Evolutionary conservation across 768 basidiomycete species (phyloP).

Genomic region (Pleurotus cornucopiae): DNA sequence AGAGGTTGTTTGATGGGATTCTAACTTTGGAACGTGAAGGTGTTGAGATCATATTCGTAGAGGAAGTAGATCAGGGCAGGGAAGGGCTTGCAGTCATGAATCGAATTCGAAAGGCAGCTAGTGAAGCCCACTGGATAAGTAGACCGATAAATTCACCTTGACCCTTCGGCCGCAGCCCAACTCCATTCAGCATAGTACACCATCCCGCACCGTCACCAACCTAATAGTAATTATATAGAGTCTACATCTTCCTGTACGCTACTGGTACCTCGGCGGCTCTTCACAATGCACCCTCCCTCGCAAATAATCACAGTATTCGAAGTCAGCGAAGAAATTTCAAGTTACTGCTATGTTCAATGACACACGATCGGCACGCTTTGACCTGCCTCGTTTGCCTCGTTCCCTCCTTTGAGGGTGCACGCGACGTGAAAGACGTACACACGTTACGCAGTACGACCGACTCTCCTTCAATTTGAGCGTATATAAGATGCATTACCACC

Average conservation of each 20-base stretch:
- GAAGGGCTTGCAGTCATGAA: conserved; percentile 97
- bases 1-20: conserved; percentile 83
- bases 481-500: background rate
- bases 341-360: background rate
- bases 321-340: no score
- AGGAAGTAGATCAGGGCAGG: conserved; percentile 73
- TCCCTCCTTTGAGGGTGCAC: background rate
- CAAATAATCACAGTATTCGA: no score
- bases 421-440: conserved; percentile 1
- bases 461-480: background rate
- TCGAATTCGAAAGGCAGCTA: conserved; percentile 85
- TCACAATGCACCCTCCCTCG: no score
- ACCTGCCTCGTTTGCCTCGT: conserved; percentile 6
- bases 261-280: no score
- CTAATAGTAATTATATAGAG: no score
- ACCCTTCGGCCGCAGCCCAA: background rate
- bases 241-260: no score
- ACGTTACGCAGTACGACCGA: background rate
- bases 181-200: background rate
- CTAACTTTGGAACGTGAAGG: conserved; percentile 72
- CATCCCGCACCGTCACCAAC: no score
- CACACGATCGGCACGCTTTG: background rate
- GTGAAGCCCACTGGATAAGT: conserved; percentile 27
- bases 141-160: no score
- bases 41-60: conserved; percentile 80